Conservation (phyloP, 2,329 filamentous ascomycete species). For the Penicillium sp. region DNA sequence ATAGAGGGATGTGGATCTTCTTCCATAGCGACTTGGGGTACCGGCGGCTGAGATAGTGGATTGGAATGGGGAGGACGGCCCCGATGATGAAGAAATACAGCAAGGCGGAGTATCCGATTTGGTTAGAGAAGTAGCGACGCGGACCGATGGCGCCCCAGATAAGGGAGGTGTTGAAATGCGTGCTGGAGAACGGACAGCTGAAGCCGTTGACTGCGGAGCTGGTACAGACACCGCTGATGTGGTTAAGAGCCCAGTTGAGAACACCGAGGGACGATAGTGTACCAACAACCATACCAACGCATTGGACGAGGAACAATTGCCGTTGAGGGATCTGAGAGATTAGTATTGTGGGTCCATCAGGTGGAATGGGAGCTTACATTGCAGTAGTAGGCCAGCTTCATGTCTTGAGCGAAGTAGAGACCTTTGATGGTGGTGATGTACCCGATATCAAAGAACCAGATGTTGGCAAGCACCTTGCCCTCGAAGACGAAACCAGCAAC, state of each 20-base stretch:
- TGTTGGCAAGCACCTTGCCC: slow-evolving; percentile 35
- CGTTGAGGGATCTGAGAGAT: slow-evolving; percentile 46
- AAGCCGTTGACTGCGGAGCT: slow-evolving; percentile 60
- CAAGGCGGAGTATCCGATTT: slow-evolving; percentile 61
- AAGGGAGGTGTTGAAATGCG: slow-evolving; percentile 67
- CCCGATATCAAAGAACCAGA: slow-evolving; percentile 31
- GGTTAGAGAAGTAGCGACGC: slow-evolving; percentile 63
- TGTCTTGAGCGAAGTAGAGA: slow-evolving; percentile 30
- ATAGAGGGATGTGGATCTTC: slow-evolving; percentile 65
- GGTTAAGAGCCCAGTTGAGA: slow-evolving; percentile 48
- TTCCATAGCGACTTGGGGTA: slow-evolving; percentile 63
- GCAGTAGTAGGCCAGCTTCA: slow-evolving; percentile 31
- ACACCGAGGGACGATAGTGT: slow-evolving; percentile 48
- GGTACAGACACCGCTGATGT: slow-evolving; percentile 50
- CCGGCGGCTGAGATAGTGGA: slow-evolving; percentile 58
- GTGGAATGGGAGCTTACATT: slow-evolving; percentile 10
- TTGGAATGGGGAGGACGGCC: slow-evolving; percentile 59
- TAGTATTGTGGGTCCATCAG: background rate
- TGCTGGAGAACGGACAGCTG: slow-evolving; percentile 56
- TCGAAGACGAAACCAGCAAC: slow-evolving; percentile 34
- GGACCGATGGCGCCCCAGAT: slow-evolving; percentile 73
- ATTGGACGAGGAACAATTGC: slow-evolving; percentile 52
- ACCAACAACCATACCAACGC: slow-evolving; percentile 49
- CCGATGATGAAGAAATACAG: slow-evolving; percentile 72
- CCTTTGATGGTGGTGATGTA: slow-evolving; percentile 32